These are phyloP conservation scores for Trichophyton equinum DNA, from an alignment of 2,329 filamentous ascomycete species.

Conservation along the genomic window DNA sequence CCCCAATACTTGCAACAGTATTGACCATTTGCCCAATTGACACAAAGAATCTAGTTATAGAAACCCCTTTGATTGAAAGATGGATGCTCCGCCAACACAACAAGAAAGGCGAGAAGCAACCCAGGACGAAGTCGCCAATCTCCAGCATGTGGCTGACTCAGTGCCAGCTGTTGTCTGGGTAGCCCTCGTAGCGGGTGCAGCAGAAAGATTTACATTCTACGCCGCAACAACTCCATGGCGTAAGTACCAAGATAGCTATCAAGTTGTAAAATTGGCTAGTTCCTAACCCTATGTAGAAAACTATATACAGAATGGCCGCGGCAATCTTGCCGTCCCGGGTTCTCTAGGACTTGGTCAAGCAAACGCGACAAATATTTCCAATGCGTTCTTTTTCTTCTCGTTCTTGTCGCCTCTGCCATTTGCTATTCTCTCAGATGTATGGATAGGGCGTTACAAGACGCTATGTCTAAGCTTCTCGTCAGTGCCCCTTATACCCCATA, in stretches of 20 bases:
- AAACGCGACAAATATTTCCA: conserved; percentile 42
- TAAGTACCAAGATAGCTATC: conserved; percentile 1
- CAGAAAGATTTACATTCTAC: conserved; percentile 9
- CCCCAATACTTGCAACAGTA: not conserved
- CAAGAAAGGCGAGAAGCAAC: conserved; percentile 4
- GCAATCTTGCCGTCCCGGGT: conserved; percentile 29
- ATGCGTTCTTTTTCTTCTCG: conserved; percentile 45
- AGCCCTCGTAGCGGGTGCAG: conserved; percentile 1
- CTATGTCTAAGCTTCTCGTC: conserved; percentile 22
- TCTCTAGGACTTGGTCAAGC: conserved; percentile 45
- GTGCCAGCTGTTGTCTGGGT: conserved; percentile 7
- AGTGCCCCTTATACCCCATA: not conserved
- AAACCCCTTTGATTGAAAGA: not conserved
- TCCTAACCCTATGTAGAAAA: conserved; percentile 6
- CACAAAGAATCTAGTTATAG: not conserved
- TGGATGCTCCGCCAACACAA: not conserved
- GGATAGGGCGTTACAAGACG: conserved; percentile 28
- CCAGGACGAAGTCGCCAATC: conserved; percentile 7
- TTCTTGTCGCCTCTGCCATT: conserved; percentile 27
- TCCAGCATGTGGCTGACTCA: conserved; percentile 8
- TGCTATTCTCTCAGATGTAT: conserved; percentile 29
- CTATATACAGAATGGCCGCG: conserved; percentile 9
- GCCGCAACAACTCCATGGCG: conserved; percentile 5
- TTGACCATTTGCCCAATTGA: not conserved
- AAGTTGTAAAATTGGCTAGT: not conserved